These are phyloP conservation scores for Drosera capensis DNA, from an alignment of 148 eudicot genomes.

Conservation along the genomic window DNA sequence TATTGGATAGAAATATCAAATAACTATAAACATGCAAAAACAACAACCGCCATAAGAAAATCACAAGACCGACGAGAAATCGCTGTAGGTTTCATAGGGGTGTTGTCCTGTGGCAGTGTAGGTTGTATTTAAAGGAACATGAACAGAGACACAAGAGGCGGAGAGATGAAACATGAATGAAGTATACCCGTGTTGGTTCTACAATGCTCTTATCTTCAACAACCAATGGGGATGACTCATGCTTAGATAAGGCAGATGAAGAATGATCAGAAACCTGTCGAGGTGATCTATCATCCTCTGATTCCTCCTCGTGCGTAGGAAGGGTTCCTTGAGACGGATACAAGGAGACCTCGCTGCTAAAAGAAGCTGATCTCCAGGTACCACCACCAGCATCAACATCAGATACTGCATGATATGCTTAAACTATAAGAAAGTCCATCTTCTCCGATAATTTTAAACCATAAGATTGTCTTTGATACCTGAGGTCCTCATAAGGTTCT, in stretches of 20 bases:
- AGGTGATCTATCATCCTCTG: constrained; percentile 61
- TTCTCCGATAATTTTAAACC: constrained; percentile 14
- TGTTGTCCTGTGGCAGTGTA: too few species aligned
- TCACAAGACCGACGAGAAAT: too few species aligned
- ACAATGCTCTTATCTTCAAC: constrained; percentile 26
- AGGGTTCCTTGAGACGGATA: constrained; percentile 36
- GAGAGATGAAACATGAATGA: not conserved
- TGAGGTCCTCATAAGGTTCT: constrained; percentile 36
- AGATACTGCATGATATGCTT: constrained; percentile 3
- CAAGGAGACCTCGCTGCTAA: constrained; percentile 28
- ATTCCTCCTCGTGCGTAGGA: constrained; percentile 73
- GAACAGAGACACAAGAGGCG: too few species aligned
- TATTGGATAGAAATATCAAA: too few species aligned
- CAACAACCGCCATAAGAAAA: too few species aligned
- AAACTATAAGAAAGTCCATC: constrained; percentile 21
- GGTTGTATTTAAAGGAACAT: too few species aligned
- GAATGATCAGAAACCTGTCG: constrained; percentile 28
- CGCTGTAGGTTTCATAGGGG: too few species aligned
- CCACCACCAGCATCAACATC: constrained; percentile 8
- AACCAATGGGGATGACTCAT: constrained; percentile 20
- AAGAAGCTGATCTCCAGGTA: constrained; percentile 27
- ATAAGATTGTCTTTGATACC: constrained; percentile 15
- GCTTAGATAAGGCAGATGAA: constrained; percentile 15
- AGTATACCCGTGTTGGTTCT: constrained; percentile 25
- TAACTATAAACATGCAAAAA: too few species aligned